Evolutionary conservation across 306 rosid genomes (phyloP).

Genomic region (Gillenia trifoliata): DNA sequence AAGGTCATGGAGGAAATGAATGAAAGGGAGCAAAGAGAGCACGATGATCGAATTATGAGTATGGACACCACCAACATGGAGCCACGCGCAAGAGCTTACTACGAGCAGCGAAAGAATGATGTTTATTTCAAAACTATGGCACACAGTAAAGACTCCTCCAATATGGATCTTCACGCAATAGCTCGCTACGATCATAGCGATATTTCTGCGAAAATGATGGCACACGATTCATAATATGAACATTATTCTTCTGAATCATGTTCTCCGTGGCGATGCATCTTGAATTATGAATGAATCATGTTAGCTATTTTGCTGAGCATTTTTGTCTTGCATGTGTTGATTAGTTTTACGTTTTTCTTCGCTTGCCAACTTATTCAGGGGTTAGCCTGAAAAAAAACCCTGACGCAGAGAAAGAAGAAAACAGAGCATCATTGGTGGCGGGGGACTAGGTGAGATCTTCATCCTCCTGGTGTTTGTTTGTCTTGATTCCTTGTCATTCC

Average conservation of each 20-base stretch:
- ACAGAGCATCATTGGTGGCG: too few species aligned
- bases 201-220: not conserved
- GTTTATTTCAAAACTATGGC: not conserved
- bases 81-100: not conserved
- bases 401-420: too few species aligned
- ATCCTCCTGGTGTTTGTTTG: too few species aligned
- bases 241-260: not conserved
- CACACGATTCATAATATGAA: not conserved
- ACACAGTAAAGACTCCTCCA: not conserved
- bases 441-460: too few species aligned
- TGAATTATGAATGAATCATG: not conserved
- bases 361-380: too few species aligned
- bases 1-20: not conserved
- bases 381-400: too few species aligned
- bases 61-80: not conserved
- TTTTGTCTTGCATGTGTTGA: not conserved
- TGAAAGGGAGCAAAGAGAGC: slow-evolving; percentile 5
- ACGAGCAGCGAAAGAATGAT: not conserved
- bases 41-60: not conserved
- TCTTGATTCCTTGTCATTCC: too few species aligned
- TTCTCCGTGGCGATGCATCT: not conserved
- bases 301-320: not conserved
- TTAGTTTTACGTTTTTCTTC: too few species aligned
- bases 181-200: not conserved
- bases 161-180: not conserved